Evolutionary conservation across 352 stramenopile species (phyloP), one percentile per base, ranked within the genome.

Genomic region (Hyaloperonospora arabidopsidis): DNA sequence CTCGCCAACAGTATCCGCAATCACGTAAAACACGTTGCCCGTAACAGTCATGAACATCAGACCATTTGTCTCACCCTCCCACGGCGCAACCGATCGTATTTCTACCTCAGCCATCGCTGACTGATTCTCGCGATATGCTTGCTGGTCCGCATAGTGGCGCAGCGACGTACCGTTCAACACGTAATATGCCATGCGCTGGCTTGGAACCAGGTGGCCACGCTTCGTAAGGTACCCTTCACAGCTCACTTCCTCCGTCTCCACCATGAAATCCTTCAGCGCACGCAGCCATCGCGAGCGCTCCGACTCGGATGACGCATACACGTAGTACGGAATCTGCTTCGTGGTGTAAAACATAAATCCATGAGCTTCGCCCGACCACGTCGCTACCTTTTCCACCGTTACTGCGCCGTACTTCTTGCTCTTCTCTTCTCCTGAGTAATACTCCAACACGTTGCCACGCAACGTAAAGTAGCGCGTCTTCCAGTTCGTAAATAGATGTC

Each of bases 261-360:
- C 79, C 63, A 86, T 87, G 55, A 88, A 93, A 34, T 94, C 83
- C 52, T 86, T 85, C 17, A 95, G 54, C 35, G 83, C 85, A 45
- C 83, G 77, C 40, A 95, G 52, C 85, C 85, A 95, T 46, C 80
- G 86, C 29, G 71, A 72, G 0, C 82, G 70, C 54, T 95, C 83
- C 4, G 57, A 61, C 43, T 93, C 84, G 2, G 83, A 92, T 23
- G 81, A 79, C 10, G 85, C 85, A 58, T 93, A 95, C 35, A 95
- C 85, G 45, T 93, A 95, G 63, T 93, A 95, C 6, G 85, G 81
- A 12, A 93, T 86, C 62, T 93, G 83, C 63, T 95, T 93, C 32
- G 74, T 82, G 21, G 85, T 95, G 65, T 91, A 91, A 45, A 95
- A 95, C 85, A 93, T 95, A 56, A 95, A 95, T 23, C 83, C 83